phyloP scores from a whole-genome alignment of 257 asterid species.

The Solanum microdontum region DNA sequence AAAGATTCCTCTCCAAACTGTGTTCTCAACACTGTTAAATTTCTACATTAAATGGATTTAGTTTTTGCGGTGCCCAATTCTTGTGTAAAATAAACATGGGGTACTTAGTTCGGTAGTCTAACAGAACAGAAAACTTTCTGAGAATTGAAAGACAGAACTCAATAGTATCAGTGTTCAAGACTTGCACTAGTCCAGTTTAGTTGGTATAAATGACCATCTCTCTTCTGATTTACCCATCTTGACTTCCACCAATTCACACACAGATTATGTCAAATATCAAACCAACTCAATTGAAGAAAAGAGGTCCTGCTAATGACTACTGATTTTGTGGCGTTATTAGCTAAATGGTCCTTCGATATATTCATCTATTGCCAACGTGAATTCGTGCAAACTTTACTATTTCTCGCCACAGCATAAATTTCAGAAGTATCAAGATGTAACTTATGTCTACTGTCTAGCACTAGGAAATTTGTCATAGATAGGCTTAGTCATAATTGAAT shows the following conservation, averaged over 20 bases:
- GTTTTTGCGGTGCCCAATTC: neutral
- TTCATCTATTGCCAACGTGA: neutral
- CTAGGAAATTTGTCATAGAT: neutral
- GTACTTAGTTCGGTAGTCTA: neutral
- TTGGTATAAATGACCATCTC: neutral
- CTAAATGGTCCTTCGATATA: neutral
- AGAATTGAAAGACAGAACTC: neutral
- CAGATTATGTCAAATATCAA: neutral
- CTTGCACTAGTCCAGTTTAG: neutral
- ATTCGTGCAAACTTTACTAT: neutral
- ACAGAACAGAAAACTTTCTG: neutral
- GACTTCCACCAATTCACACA: neutral
- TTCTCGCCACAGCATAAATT: neutral
- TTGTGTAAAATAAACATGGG: neutral
- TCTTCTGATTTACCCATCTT: neutral
- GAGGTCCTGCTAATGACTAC: neutral
- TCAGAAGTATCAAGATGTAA: neutral
- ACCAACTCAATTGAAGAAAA: neutral
- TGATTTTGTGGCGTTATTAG: neutral
- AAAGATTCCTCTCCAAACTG: neutral
- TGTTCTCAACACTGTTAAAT: neutral
- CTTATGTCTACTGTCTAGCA: neutral
- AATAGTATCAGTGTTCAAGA: neutral
- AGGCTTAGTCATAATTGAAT: neutral
- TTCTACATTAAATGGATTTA: neutral